Percentiles rank a stretch among this genome's conserved stretches.
Evolutionary conservation across 441 rosid species (phyloP).

Genomic region (Populus hybrid): DNA sequence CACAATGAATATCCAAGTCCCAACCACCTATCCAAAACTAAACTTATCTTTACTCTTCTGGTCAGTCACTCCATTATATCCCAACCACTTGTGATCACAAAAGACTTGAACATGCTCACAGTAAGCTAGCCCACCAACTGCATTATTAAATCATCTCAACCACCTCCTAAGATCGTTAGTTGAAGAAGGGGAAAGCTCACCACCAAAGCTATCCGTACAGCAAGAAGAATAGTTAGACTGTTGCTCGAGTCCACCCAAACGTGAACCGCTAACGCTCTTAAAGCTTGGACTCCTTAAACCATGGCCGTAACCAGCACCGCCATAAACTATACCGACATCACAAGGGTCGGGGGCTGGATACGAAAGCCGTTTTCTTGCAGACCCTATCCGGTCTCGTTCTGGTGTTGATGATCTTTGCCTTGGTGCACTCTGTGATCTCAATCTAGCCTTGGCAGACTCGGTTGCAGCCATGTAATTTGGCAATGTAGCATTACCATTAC

Average conservation of each 20-base stretch:
- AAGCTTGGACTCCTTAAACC: constrained; percentile 83
- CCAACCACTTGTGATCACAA: constrained; percentile 1
- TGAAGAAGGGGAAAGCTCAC: constrained; percentile 81
- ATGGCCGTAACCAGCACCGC: constrained; percentile 24
- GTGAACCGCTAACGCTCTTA: constrained; percentile 60
- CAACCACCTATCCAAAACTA: background rate
- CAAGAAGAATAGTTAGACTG: constrained; percentile 82
- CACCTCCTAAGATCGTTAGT: constrained; percentile 64
- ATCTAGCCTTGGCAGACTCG: constrained; percentile 63
- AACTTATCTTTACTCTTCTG: background rate
- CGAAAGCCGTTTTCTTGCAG: constrained; percentile 69
- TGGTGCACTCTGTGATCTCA: constrained; percentile 83
- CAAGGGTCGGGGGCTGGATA: constrained; percentile 59
- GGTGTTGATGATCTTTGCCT: constrained; percentile 84
- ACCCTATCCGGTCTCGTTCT: constrained; percentile 59
- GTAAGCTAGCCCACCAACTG: background rate
- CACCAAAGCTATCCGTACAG: constrained; percentile 69
- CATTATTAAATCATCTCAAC: constrained; percentile 51
- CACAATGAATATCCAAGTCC: background rate
- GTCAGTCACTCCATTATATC: background rate
- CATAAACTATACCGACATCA: constrained; percentile 33
- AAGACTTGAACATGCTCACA: background rate
- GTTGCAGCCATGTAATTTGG: constrained; percentile 51
- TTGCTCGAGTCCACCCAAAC: constrained; percentile 62
- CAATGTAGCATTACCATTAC: constrained; percentile 37